A percentile compares a stretch with the other conserved stretches of the same genome.
These are phyloP conservation scores for Boechera retrofracta DNA, from an alignment of 345 rosid species.

Conservation along the genomic window DNA sequence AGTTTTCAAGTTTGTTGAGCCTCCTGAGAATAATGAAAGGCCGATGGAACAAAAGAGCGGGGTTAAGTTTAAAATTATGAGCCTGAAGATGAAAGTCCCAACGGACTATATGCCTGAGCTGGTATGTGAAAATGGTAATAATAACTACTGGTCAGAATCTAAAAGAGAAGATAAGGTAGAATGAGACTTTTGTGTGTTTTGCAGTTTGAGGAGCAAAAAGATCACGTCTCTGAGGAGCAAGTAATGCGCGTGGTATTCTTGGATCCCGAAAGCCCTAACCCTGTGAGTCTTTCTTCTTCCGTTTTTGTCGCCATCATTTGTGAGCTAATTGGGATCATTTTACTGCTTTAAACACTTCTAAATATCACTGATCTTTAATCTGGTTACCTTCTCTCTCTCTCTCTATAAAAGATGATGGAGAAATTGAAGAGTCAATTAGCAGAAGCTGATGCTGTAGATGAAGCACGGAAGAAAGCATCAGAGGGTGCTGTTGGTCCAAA, in stretches of 20 bases:
- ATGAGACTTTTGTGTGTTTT: slow-evolving; percentile 16
- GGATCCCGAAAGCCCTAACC: slow-evolving; percentile 71
- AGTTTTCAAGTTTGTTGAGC: slow-evolving; percentile 98
- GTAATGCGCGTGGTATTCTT: slow-evolving; percentile 82
- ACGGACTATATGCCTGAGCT: slow-evolving; percentile 93
- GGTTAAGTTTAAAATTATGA: slow-evolving; percentile 90
- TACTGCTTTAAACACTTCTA: not conserved
- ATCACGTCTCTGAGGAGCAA: slow-evolving; percentile 75
- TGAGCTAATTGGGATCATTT: slow-evolving; percentile 2
- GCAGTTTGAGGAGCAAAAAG: slow-evolving; percentile 96
- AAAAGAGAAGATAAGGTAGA: not conserved
- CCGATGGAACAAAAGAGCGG: slow-evolving; percentile 75
- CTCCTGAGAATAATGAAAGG: slow-evolving; percentile 87
- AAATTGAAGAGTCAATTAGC: slow-evolving; percentile 79
- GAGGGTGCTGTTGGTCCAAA: slow-evolving; percentile 65
- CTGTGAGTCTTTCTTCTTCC: slow-evolving; percentile 56
- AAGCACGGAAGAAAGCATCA: slow-evolving; percentile 77
- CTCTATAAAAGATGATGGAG: slow-evolving; percentile 47
- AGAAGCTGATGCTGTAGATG: slow-evolving; percentile 86
- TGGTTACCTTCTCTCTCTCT: not conserved
- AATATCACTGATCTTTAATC: not conserved
- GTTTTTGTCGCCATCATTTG: slow-evolving; percentile 7
- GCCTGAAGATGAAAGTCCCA: slow-evolving; percentile 79
- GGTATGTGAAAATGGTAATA: slow-evolving; percentile 56
- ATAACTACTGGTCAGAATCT: not conserved